Evolutionary conservation across 805 yeast species (phyloP).

Genomic region (Lipomyces yamadae): DNA sequence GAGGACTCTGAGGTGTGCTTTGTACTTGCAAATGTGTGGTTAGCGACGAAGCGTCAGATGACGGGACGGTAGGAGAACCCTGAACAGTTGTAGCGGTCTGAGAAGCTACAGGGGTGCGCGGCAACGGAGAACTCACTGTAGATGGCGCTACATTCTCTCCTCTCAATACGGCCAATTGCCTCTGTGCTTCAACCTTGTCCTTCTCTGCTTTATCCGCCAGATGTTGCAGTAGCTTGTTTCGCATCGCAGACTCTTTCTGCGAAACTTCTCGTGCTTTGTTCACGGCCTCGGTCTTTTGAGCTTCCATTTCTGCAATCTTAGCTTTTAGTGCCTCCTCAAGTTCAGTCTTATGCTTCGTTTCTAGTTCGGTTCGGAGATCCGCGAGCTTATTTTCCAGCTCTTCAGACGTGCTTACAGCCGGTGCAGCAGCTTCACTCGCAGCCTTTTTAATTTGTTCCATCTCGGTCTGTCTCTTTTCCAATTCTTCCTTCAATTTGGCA

Average conservation of each 20-base stretch:
- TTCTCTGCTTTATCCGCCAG: conserved; percentile 59
- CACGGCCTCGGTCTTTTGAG: conserved; percentile 50
- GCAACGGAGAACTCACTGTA: neutral
- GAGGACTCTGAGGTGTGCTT: neutral
- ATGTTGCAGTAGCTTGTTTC: conserved; percentile 58
- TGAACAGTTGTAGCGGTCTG: neutral
- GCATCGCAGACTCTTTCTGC: conserved; percentile 63
- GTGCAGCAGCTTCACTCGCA: conserved; percentile 13
- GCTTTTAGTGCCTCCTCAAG: conserved; percentile 26
- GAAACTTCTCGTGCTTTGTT: conserved; percentile 56
- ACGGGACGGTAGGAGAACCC: neutral
- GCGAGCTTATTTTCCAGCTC: conserved; percentile 40
- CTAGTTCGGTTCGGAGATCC: conserved; percentile 38
- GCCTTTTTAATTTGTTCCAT: conserved; percentile 1
- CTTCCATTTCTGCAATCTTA: conserved; percentile 48
- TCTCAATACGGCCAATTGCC: conserved; percentile 39
- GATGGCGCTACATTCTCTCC: neutral
- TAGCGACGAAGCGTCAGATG: neutral
- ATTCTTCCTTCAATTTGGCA: conserved; percentile 20
- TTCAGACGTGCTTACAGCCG: conserved; percentile 30
- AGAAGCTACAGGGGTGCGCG: neutral
- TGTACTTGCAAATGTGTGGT: neutral
- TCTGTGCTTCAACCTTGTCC: conserved; percentile 41
- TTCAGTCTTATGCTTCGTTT: conserved; percentile 42
- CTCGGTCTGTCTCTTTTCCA: conserved; percentile 24